Percentiles rank a stretch among this genome's conserved stretches.
Conservation (phyloP, 495 filamentous ascomycete genomes). For the Penicillium cinerascens region DNA sequence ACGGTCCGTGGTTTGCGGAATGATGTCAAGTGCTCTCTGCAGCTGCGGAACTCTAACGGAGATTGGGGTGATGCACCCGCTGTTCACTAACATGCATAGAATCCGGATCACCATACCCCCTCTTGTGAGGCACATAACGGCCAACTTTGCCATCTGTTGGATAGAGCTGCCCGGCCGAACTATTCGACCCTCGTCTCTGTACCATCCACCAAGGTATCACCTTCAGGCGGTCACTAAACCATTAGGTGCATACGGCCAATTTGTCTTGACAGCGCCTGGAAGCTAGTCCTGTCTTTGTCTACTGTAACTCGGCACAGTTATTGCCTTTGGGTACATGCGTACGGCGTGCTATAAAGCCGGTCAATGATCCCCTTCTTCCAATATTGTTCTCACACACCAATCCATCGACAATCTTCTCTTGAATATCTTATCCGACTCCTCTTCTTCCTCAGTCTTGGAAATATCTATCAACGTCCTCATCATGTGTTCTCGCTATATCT, state of each 20-base stretch:
- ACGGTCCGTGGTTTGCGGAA: slow-evolving; percentile 3
- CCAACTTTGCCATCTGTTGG: slow-evolving; percentile 30
- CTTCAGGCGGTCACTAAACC: slow-evolving; percentile 18
- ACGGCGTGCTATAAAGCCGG: slow-evolving; percentile 18
- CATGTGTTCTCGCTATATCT: slow-evolving; percentile 44
- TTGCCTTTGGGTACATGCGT: not conserved
- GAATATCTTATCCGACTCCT: not conserved
- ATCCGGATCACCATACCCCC: slow-evolving; percentile 16
- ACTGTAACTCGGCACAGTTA: slow-evolving; percentile 16
- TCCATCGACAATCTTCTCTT: not conserved
- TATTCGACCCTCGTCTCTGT: not conserved
- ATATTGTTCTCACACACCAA: slow-evolving; percentile 3
- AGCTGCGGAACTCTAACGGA: slow-evolving; percentile 28
- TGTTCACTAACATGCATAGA: slow-evolving; percentile 5
- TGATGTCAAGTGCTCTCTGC: slow-evolving; percentile 35
- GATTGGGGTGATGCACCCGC: slow-evolving; percentile 8
- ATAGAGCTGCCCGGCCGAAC: not conserved
- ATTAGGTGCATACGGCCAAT: slow-evolving; percentile 23
- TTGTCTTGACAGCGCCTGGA: not conserved
- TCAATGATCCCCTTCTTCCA: slow-evolving; percentile 7
- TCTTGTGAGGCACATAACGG: slow-evolving; percentile 33
- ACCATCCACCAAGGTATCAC: not conserved
- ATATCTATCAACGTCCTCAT: not conserved
- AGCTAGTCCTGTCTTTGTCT: slow-evolving; percentile 3
- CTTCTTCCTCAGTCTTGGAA: not conserved